A percentile compares a stretch with the other conserved stretches of the same genome.
Evolutionary conservation across 148 eudicot genomes (phyloP).

Genomic region (Chenopodium quinoa): DNA sequence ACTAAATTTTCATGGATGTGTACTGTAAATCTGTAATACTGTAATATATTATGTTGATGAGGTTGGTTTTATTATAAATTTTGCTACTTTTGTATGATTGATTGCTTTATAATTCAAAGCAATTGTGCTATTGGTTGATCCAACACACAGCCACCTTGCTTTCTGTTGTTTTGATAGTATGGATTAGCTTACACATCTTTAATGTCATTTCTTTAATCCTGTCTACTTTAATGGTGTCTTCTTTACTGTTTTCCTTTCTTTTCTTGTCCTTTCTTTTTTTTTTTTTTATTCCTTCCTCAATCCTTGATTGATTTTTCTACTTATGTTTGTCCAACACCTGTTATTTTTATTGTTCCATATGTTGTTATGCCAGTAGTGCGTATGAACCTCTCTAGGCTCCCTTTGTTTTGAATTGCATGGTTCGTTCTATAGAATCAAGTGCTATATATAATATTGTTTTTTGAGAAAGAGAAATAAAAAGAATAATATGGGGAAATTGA

Average conservation of each 20-base stretch:
- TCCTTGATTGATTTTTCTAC: neutral
- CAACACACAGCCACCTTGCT: conserved; percentile 22
- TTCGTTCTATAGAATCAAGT: neutral
- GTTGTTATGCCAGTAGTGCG: neutral
- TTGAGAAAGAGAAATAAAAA: too few relatives aligned
- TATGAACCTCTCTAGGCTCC: neutral
- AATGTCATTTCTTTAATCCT: conserved; percentile 19
- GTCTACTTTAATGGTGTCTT: conserved; percentile 12
- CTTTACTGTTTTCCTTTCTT: neutral
- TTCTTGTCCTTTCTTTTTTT: neutral
- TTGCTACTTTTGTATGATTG: conserved; percentile 6
- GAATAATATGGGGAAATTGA: neutral
- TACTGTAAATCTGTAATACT: neutral
- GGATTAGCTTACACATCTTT: conserved; percentile 10
- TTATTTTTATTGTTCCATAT: too few relatives aligned
- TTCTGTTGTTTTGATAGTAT: conserved; percentile 11
- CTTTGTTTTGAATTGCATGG: neutral
- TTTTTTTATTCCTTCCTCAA: too few relatives aligned
- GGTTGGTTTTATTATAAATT: neutral
- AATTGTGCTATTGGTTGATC: conserved; percentile 19
- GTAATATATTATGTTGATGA: neutral
- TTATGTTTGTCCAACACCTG: conserved; percentile 2
- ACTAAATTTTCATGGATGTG: conserved; percentile 14
- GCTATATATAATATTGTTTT: too few relatives aligned
- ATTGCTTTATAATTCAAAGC: conserved; percentile 16